These are phyloP conservation scores for Dryas integrifolia DNA, from an alignment of 331 rosid species.

Conservation along the genomic window DNA sequence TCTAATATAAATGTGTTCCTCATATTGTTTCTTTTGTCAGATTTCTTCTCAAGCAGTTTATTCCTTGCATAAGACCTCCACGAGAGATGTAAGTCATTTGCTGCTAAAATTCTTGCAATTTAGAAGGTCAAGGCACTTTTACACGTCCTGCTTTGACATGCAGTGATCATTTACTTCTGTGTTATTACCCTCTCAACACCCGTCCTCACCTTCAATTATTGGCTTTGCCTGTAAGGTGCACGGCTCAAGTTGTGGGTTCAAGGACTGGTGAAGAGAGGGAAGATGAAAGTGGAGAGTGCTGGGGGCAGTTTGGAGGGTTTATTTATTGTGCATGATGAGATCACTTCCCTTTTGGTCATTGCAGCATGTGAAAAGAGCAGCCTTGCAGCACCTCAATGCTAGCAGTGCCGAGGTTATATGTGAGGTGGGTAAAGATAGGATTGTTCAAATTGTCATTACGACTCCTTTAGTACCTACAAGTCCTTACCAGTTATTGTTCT, in stretches of 20 bases:
- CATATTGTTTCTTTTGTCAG: conserved; percentile 39
- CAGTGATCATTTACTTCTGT: not conserved
- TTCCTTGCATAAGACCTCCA: conserved; percentile 85
- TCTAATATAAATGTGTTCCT: conserved; percentile 19
- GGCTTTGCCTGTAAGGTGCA: too few species aligned
- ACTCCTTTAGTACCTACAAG: not conserved
- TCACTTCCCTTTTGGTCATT: conserved; percentile 23
- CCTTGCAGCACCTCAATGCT: conserved; percentile 62
- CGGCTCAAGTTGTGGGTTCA: too few species aligned
- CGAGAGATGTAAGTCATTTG: conserved; percentile 72
- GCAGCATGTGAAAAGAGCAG: conserved; percentile 85
- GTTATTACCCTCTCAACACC: too few species aligned
- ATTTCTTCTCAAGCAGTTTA: conserved; percentile 88
- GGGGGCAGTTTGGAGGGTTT: not conserved
- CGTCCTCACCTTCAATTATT: too few species aligned
- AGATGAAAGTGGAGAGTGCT: too few species aligned
- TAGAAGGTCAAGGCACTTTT: not conserved
- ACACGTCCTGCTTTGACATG: not conserved
- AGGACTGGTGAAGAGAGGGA: too few species aligned
- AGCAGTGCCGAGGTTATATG: conserved; percentile 85
- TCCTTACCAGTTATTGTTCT: not conserved
- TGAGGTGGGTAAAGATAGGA: conserved; percentile 48
- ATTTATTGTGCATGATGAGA: not conserved
- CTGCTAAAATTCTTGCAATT: conserved; percentile 21
- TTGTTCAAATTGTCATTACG: not conserved